Evolutionary conservation across 345 rosid species (phyloP).

Genomic region (Viola odorata): DNA sequence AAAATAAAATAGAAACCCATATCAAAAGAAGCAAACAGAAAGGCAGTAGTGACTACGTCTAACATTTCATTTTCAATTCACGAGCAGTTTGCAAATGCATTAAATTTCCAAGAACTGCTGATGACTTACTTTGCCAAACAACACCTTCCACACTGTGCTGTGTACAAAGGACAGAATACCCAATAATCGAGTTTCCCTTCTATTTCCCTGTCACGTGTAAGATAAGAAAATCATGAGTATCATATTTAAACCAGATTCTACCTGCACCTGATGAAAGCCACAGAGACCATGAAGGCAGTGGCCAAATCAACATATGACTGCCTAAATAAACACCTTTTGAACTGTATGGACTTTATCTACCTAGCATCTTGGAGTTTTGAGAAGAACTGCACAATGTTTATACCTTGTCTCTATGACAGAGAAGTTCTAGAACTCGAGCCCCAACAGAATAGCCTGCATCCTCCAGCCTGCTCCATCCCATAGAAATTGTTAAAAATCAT

Average conservation of each 20-base stretch:
- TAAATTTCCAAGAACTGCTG: constrained; percentile 2
- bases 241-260: too few species aligned
- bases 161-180: constrained; percentile 92
- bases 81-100: background rate
- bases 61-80: constrained; percentile 1
- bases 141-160: constrained; percentile 96
- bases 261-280: too few species aligned
- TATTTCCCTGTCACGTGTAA: constrained; percentile 59
- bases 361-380: background rate
- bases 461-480: constrained; percentile 54
- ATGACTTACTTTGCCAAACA: constrained; percentile 75
- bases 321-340: too few species aligned
- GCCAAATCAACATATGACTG: too few species aligned
- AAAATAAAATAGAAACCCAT: too few species aligned
- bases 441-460: constrained; percentile 96
- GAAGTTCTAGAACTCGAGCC: constrained; percentile 81
- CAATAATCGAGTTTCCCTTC: constrained; percentile 89
- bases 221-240: constrained; percentile 5
- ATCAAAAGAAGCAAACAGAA: too few species aligned
- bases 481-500: constrained; percentile 2
- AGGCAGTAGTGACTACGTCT: background rate
- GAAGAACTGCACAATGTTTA: background rate
- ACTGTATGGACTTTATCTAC: too few species aligned
- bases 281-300: too few species aligned
- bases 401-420: constrained; percentile 89